A percentile compares a stretch with the other conserved stretches of the same genome.
These are phyloP conservation scores for Elsinoe arachidis DNA, from an alignment of 2,329 filamentous ascomycete genomes.

Conservation along the genomic window DNA sequence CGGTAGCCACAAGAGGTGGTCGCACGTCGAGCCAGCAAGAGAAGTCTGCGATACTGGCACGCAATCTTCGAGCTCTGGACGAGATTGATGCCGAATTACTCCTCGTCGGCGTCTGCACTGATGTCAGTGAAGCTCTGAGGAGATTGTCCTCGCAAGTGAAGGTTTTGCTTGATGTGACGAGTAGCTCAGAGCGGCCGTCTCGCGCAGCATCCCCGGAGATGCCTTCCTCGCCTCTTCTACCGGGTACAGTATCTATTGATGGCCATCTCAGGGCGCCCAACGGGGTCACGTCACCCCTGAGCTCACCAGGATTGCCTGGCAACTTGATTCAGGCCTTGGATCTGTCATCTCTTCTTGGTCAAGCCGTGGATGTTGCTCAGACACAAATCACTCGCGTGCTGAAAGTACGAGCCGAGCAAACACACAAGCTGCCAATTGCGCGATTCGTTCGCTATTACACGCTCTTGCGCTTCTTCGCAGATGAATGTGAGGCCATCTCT, in stretches of 20 bases:
- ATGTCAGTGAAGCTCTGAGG: constrained; percentile 77
- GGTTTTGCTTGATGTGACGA: constrained; percentile 87
- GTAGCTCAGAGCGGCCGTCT: constrained; percentile 49
- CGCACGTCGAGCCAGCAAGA: constrained; percentile 70
- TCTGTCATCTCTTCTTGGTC: constrained; percentile 66
- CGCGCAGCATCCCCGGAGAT: constrained; percentile 28
- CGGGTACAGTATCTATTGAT: constrained; percentile 36
- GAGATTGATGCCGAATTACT: constrained; percentile 76
- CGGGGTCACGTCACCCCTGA: constrained; percentile 16
- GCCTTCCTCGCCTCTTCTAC: constrained; percentile 34
- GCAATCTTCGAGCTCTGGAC: constrained; percentile 78
- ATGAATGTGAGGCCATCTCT: constrained; percentile 78
- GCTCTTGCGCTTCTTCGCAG: constrained; percentile 72
- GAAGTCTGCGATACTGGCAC: constrained; percentile 77
- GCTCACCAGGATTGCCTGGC: constrained; percentile 44
- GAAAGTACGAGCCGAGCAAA: constrained; percentile 68
- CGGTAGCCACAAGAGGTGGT: constrained; percentile 63
- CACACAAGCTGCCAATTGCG: constrained; percentile 55
- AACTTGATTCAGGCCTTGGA: constrained; percentile 70
- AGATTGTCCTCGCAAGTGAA: constrained; percentile 86
- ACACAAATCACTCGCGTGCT: constrained; percentile 65
- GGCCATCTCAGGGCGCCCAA: constrained; percentile 27
- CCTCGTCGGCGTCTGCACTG: constrained; percentile 73
- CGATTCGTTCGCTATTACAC: constrained; percentile 75
- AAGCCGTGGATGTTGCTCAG: constrained; percentile 72